phyloP scores from a whole-genome alignment of 768 basidiomycete species.

The Ramaria sp. region DNA sequence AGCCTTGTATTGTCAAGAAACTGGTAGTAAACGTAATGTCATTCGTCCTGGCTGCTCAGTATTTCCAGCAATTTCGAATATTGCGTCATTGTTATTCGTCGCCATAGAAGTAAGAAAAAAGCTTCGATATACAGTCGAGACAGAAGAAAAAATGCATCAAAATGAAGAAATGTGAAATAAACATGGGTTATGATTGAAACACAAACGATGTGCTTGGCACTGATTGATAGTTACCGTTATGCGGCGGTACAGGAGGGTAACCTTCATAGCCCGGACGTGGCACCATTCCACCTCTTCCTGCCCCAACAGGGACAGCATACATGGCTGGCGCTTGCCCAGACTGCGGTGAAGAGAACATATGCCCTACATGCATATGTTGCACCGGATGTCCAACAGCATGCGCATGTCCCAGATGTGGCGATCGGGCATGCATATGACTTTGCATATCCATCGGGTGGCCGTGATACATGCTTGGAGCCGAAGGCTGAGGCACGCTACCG shows the following conservation, averaged over 20 bases:
- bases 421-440: neutral
- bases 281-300: slow-evolving; percentile 37
- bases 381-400: neutral
- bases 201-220: slow-evolving; percentile 31
- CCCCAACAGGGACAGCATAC: slow-evolving; percentile 18
- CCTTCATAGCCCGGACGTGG: slow-evolving; percentile 28
- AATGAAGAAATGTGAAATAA: slow-evolving; percentile 1
- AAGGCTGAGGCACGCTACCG: slow-evolving; percentile 46
- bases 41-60: too few species aligned
- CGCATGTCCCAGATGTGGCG: neutral
- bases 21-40: too few species aligned
- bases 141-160: neutral
- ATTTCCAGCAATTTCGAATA: too few species aligned
- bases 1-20: too few species aligned
- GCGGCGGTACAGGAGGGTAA: neutral
- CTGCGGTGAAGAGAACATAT: slow-evolving; percentile 23
- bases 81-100: neutral
- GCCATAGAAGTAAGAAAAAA: neutral
- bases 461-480: slow-evolving; percentile 27
- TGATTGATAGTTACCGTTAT: slow-evolving; percentile 27
- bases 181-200: slow-evolving; percentile 37
- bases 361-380: slow-evolving; percentile 35
- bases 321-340: slow-evolving; percentile 4
- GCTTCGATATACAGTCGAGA: slow-evolving; percentile 5
- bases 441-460: slow-evolving; percentile 7